Evolutionary conservation across 768 basidiomycete genomes (phyloP).

Genomic region (Suillus placidus): DNA sequence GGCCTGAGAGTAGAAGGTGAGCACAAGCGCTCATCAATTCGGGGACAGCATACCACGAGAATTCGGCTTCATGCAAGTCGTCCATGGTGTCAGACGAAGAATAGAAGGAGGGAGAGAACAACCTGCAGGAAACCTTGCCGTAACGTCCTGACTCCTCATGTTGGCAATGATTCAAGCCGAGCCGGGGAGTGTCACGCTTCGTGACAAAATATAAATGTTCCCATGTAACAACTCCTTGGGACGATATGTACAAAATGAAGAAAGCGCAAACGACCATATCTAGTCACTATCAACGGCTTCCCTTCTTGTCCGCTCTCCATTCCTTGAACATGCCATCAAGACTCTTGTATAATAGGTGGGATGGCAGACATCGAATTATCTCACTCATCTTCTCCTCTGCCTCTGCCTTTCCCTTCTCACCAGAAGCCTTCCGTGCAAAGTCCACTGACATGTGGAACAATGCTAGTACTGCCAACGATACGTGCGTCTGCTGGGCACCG

Average conservation of each 20-base stretch:
- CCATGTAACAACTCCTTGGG: background rate
- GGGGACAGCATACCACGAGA: constrained; percentile 50
- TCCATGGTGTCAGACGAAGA: constrained; percentile 30
- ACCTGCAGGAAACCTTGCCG: constrained; percentile 4
- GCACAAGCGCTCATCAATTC: constrained; percentile 16
- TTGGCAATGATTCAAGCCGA: background rate
- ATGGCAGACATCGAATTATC: constrained; percentile 87
- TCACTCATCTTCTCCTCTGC: constrained; percentile 81
- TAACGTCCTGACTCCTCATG: background rate
- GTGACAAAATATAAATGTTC: background rate
- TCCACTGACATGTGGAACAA: constrained; percentile 85
- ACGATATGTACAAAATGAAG: background rate
- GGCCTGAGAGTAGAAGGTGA: constrained; percentile 49
- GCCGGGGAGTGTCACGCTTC: background rate
- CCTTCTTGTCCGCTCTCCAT: constrained; percentile 84
- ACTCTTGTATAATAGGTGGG: constrained; percentile 85
- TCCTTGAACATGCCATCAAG: constrained; percentile 95
- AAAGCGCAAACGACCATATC: constrained; percentile 7
- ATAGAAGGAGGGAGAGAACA: constrained; percentile 7
- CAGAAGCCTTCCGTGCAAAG: constrained; percentile 72
- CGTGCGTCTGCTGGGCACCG: constrained; percentile 89
- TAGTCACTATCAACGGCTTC: constrained; percentile 42
- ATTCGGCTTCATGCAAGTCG: constrained; percentile 53
- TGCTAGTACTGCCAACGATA: constrained; percentile 90
- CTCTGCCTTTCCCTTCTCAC: constrained; percentile 67